These are phyloP conservation scores for Diutina neorugosa DNA, from an alignment of 1,139 yeast genomes.

Conservation along the genomic window DNA sequence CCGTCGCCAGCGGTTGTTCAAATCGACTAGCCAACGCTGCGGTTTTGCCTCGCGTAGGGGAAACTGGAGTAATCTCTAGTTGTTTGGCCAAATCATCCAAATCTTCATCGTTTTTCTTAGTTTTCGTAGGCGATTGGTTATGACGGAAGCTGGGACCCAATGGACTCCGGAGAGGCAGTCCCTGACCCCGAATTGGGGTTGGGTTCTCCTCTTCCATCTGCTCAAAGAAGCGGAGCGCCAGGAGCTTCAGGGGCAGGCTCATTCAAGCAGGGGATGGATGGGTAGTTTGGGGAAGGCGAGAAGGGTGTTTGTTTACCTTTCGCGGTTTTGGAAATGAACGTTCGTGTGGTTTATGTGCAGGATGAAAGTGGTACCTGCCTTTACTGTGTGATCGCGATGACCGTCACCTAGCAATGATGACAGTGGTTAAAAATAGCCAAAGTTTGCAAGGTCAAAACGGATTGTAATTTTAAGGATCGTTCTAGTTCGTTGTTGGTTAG, in stretches of 20 bases:
- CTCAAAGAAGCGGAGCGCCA: conserved; percentile 3
- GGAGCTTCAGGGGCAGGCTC: conserved; percentile 4
- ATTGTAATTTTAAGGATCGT: too few species aligned
- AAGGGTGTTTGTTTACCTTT: not conserved
- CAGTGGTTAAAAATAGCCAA: not conserved
- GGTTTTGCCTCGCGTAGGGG: not conserved
- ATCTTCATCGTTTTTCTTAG: not conserved
- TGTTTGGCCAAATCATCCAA: conserved; percentile 3
- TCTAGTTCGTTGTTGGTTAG: too few species aligned
- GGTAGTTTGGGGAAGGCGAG: not conserved
- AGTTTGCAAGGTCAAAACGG: too few species aligned
- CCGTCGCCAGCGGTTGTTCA: conserved; percentile 4
- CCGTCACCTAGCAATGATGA: not conserved
- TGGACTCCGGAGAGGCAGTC: not conserved
- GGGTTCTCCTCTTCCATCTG: conserved; percentile 4
- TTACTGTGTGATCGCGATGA: not conserved
- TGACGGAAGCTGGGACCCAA: not conserved
- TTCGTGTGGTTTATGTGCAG: not conserved
- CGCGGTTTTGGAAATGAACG: not conserved
- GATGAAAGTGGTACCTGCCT: not conserved
- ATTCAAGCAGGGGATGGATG: not conserved
- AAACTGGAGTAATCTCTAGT: not conserved
- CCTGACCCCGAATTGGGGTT: not conserved
- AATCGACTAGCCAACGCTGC: not conserved
- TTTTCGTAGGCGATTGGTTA: not conserved